These are phyloP conservation scores for Cydonia oblonga DNA, from an alignment of 331 rosid species.

Conservation along the genomic window DNA sequence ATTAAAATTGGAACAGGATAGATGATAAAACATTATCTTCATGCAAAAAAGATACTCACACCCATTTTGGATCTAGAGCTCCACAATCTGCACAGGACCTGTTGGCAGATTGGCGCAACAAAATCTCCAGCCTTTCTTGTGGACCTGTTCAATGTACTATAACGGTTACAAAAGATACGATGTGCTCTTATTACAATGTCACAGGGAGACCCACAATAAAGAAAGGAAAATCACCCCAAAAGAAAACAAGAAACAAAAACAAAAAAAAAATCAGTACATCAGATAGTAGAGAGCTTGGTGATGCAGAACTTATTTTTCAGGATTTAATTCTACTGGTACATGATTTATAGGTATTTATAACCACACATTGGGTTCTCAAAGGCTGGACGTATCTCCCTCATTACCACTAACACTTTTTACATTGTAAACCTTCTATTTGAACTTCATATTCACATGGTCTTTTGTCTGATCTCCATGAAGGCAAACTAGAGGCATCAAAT, in stretches of 20 bases:
- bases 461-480: background rate
- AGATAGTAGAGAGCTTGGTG: background rate
- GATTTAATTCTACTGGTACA: background rate
- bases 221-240: background rate
- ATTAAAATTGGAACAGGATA: background rate
- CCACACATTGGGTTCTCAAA: background rate
- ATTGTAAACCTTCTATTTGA: background rate
- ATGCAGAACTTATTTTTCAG: background rate
- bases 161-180: background rate
- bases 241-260: too few relatives aligned
- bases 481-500: background rate
- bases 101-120: slow-evolving; percentile 47
- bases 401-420: background rate
- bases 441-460: background rate
- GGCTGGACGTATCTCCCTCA: background rate
- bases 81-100: slow-evolving; percentile 81
- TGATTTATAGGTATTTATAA: background rate
- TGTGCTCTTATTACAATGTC: background rate
- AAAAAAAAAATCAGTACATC: background rate
- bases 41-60: slow-evolving; percentile 39
- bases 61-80: slow-evolving; percentile 92
- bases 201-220: background rate
- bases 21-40: background rate
- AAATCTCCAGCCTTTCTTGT: slow-evolving; percentile 45
- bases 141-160: slow-evolving; percentile 40